These are phyloP conservation scores for Backusella psychrophila DNA, from an alignment of 192 early-diverging fungal species.

Conservation along the genomic window DNA sequence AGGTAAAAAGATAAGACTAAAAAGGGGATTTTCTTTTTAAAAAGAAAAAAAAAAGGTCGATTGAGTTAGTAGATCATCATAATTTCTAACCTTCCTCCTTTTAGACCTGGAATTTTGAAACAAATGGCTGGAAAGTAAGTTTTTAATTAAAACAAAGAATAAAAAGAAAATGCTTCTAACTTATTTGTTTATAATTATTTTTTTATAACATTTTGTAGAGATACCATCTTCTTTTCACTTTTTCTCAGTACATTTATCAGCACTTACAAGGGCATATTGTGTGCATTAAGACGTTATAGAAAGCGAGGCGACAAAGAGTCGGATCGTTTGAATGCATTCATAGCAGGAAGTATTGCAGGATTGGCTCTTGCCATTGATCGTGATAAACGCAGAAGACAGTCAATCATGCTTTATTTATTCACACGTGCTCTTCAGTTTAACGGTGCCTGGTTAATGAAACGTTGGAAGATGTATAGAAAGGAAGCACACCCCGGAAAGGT, in stretches of 20 bases:
- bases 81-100: not conserved
- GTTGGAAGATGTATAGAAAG: slow-evolving; percentile 45
- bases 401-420: slow-evolving; percentile 63
- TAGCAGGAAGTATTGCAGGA: slow-evolving; percentile 63
- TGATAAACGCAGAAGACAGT: slow-evolving; percentile 53
- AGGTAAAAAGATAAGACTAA: slow-evolving; percentile 22
- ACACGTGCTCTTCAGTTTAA: slow-evolving; percentile 65
- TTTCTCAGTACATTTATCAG: slow-evolving; percentile 64
- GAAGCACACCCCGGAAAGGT: slow-evolving; percentile 20
- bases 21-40: too few relatives aligned
- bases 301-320: slow-evolving; percentile 32
- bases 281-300: slow-evolving; percentile 52
- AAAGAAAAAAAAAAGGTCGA: not conserved
- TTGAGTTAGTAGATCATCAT: not conserved
- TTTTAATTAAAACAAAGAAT: not conserved
- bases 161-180: not conserved
- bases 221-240: slow-evolving; percentile 64
- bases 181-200: not conserved
- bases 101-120: slow-evolving; percentile 43
- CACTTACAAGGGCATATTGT: slow-evolving; percentile 64
- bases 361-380: slow-evolving; percentile 60
- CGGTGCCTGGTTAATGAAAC: slow-evolving; percentile 58
- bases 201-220: slow-evolving; percentile 27
- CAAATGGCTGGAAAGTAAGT: slow-evolving; percentile 43
- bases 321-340: slow-evolving; percentile 61